Evolutionary conservation across 2,329 filamentous ascomycete genomes (phyloP), one percentile per base, ranked within the genome.

Genomic region (Ampelomyces quisqualis): DNA sequence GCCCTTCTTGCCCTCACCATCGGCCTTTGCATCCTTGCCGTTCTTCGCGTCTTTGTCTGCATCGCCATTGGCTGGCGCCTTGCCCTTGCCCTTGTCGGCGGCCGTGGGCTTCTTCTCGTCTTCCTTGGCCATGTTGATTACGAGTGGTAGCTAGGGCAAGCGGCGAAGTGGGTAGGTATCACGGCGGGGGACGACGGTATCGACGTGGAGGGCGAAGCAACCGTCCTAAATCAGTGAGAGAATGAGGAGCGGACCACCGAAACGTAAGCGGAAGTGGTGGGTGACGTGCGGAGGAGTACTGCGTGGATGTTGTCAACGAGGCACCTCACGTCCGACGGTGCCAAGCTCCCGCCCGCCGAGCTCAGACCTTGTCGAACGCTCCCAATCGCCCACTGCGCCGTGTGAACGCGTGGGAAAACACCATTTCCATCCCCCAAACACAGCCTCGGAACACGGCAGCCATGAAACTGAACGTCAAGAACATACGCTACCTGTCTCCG

Each of bases 391-490:
- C 35, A 26, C n/a, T 43, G n/a, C n/a, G n/a, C n/a, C 30, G 7
- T 24, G 28, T 10, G 19, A 13, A 34, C 24, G 40, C 48, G 41
- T 38, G 39, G 42, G 53, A 38, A 37, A 33, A 23, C 44, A 24
- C 43, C n/a, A n/a, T n/a, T n/a, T n/a, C 34, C 18, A 30, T 30
- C 10, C 28, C 24, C 7, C 18, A 35, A 30, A 22, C 34, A 38
- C n/a, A 41, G 34, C 21, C 24, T 28, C 34, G 30, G 34, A 41
- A 28, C 9, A 43, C 53, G 34, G 39, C 39, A 45, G 53, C 20
- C 51, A 98, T 98, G 93, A 95, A 93, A 77, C 82, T 98, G 68
- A 90, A 98, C 68, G 90, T 91, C 34, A 90, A 90, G 68, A 85
- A 88, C 34, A 84, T 98, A 73, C 90, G 94, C 67, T 91, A 98